Evolutionary conservation across 2,329 filamentous ascomycete genomes (phyloP).

Genomic region (Clarireedia hainanense): DNA sequence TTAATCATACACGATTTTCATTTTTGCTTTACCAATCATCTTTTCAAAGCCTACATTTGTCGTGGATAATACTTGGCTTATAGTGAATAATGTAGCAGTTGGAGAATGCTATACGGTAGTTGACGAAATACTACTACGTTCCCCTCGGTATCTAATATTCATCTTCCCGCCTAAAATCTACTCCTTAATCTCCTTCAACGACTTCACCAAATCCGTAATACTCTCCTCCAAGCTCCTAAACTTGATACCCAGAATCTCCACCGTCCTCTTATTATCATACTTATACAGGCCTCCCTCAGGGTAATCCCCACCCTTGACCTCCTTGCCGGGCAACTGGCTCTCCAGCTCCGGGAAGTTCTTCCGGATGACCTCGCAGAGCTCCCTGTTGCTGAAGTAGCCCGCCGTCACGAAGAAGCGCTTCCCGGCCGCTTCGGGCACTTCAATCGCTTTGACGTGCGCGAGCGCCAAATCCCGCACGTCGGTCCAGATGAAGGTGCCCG

Average conservation of each 20-base stretch:
- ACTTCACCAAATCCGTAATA: slow-evolving; percentile 50
- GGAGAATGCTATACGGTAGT: no score
- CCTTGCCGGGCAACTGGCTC: slow-evolving; percentile 36
- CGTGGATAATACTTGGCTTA: no score
- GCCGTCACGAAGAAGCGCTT: slow-evolving; percentile 58
- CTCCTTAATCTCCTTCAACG: slow-evolving; percentile 22
- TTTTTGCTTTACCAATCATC: no score
- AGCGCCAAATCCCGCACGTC: slow-evolving; percentile 54
- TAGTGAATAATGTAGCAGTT: no score
- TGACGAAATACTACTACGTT: no score
- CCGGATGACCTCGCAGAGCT: slow-evolving; percentile 47
- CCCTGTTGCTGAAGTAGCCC: slow-evolving; percentile 52
- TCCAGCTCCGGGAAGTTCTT: slow-evolving; percentile 47
- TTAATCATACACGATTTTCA: no score
- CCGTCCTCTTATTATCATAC: slow-evolving; percentile 48
- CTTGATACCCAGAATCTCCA: slow-evolving; percentile 49
- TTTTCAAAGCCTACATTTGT: no score
- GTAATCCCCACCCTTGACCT: slow-evolving; percentile 32
- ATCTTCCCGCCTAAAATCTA: no score
- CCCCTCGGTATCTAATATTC: no score
- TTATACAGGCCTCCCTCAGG: slow-evolving; percentile 39
- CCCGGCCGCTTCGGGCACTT: slow-evolving; percentile 47
- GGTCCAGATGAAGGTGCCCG: slow-evolving; percentile 51
- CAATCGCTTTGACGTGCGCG: slow-evolving; percentile 53
- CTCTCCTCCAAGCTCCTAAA: slow-evolving; percentile 51